Base-by-base conservation (phyloP, 352 stramenopile genomes). In the Globisporangium nagaii region DNA sequence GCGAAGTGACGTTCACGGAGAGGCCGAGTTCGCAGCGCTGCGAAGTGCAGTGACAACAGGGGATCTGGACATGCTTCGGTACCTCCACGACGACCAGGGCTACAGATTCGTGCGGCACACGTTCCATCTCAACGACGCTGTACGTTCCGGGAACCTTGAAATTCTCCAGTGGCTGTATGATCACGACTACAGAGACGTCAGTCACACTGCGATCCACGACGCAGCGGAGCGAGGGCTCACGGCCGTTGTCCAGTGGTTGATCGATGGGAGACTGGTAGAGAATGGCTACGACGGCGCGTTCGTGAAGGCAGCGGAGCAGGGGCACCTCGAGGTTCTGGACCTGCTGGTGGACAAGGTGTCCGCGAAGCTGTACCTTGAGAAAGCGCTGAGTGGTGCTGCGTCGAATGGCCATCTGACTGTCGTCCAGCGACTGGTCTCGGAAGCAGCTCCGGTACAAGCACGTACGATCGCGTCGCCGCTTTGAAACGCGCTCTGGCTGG, bases 341-440 rank as follows among this genome's bases (percentile, higher is more conserved):
- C 30, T 19, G 39, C 39, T 45, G 9, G 9, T 45, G 11, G 39
- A 45, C 20, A 45, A 30, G 30, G 39, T 11, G 20, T 11, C 12
- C 10, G 39, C 28, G n/a, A 30, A 8, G 9, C 17, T n/a, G 8
- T 11, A 45, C 39, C 24, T 45, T 12, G 24, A 45, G 10, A 20
- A 30, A 1, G 20, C 20, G 39, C 30, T 45, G n/a, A 45, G 10
- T n/a, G n/a, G n/a, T 12, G 39, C 39, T 30, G 39, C 39, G 22
- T 3, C 10, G 8, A 28, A 45, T 12, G 39, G 39, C 6, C 39
- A 30, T 20, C 11, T 45, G 19, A 27, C 10, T 2, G 44, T 40
- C 8, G 27, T 51, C 27, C 27, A 51, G 44, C 40, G 44, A 28
- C 44, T 51, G n/a, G n/a, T n/a, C n/a, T n/a, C n/a, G n/a, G n/a